These are phyloP conservation scores for Vitis rotundifolia DNA, from an alignment of 164 flowering plant genomes.

Conservation along the genomic window DNA sequence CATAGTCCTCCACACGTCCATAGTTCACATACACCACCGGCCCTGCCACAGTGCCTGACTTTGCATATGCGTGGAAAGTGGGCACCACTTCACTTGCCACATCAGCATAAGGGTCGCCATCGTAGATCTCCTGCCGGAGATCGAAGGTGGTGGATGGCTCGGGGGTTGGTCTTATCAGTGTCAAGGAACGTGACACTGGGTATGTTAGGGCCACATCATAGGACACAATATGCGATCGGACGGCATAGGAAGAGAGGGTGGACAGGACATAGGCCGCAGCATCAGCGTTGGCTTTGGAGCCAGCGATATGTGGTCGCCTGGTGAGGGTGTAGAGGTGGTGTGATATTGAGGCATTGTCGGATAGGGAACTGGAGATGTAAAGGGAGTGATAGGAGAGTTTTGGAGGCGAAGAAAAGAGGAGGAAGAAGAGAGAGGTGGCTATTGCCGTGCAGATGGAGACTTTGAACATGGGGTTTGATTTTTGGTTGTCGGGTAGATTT, in stretches of 20 bases:
- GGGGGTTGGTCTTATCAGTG: slow-evolving; percentile 27
- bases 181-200: slow-evolving; percentile 49
- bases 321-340: slow-evolving; percentile 62
- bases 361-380: slow-evolving; percentile 34
- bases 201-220: slow-evolving; percentile 56
- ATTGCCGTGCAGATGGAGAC: slow-evolving; percentile 20
- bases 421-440: slow-evolving; percentile 27
- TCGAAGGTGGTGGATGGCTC: slow-evolving; percentile 31
- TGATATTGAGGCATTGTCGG: slow-evolving; percentile 50
- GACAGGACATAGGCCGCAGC: slow-evolving; percentile 62
- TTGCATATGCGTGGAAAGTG: slow-evolving; percentile 71
- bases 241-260: slow-evolving; percentile 36
- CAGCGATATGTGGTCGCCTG: slow-evolving; percentile 66
- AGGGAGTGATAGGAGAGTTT: slow-evolving; percentile 42
- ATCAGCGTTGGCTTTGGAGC: slow-evolving; percentile 58
- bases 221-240: slow-evolving; percentile 38
- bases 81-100: slow-evolving; percentile 51
- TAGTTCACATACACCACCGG: slow-evolving; percentile 65
- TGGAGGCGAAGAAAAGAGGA: slow-evolving; percentile 29
- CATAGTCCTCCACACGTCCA: slow-evolving; percentile 65
- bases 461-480: slow-evolving; percentile 20
- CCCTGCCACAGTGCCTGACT: slow-evolving; percentile 52
- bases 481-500: background rate
- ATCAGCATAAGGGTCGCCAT: slow-evolving; percentile 51
- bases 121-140: slow-evolving; percentile 51